Evolutionary conservation across 2,329 filamentous ascomycete genomes (phyloP).

Genomic region (Botrytis aclada): DNA sequence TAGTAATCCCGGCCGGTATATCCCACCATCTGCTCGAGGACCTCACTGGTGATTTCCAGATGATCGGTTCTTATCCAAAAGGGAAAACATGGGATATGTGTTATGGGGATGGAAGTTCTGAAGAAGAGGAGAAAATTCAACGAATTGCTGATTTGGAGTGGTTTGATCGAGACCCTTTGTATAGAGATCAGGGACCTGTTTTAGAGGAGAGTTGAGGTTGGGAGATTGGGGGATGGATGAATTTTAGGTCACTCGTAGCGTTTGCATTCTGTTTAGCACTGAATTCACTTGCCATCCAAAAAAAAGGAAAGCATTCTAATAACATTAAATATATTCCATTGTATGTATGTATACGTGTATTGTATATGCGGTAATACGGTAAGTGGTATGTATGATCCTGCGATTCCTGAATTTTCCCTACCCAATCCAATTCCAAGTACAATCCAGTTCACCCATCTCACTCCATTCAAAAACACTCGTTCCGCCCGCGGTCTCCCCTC

Average conservation of each 20-base stretch:
- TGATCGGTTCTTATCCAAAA: background rate
- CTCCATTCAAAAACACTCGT: background rate
- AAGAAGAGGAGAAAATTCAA: background rate
- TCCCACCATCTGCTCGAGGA: background rate
- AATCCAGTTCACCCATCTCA: too few species aligned
- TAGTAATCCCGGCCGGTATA: background rate
- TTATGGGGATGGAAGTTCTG: background rate
- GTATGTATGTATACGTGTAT: constrained; percentile 1
- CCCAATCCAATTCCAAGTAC: background rate
- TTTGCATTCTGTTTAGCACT: background rate
- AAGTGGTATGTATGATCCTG: constrained; percentile 6
- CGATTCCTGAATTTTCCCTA: background rate
- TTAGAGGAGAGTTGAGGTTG: background rate
- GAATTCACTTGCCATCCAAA: background rate
- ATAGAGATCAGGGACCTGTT: background rate
- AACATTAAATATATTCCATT: constrained; percentile 14
- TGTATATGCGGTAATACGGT: background rate
- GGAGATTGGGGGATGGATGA: background rate
- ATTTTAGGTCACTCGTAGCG: background rate
- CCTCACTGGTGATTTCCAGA: background rate
- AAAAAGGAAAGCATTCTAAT: background rate
- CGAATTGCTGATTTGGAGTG: background rate
- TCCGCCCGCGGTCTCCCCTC: background rate
- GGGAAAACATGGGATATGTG: background rate
- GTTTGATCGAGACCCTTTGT: background rate